Percentiles rank a stretch among this genome's conserved stretches.
These are phyloP conservation scores for Cyanidium caldarium DNA, from an alignment of 23 red algal species.

Conservation along the genomic window DNA sequence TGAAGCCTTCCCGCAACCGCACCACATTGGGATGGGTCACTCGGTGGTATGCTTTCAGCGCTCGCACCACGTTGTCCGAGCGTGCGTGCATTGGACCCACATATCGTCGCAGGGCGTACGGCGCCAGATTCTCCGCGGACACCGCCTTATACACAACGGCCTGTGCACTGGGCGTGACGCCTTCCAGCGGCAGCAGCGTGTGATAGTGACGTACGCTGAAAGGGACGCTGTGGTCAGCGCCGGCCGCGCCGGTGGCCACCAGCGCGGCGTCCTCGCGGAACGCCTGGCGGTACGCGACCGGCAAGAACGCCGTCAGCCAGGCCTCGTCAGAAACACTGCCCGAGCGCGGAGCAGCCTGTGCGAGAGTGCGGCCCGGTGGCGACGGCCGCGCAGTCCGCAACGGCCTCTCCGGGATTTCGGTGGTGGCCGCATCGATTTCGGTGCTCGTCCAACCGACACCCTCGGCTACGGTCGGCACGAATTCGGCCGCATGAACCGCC, in stretches of 20 bases:
- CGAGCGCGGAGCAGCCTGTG: background rate
- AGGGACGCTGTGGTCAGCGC: background rate
- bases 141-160: slow-evolving; percentile 47
- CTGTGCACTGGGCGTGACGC: background rate
- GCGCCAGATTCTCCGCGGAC: slow-evolving; percentile 15
- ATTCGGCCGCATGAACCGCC: no score
- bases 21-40: slow-evolving; percentile 36
- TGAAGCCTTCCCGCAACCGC: slow-evolving; percentile 40
- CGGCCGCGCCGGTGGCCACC: background rate
- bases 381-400: background rate
- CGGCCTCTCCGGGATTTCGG: no score
- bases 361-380: background rate
- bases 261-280: background rate
- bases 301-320: background rate
- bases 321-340: background rate
- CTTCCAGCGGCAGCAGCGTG: background rate
- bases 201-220: background rate
- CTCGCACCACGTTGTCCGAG: slow-evolving; percentile 37
- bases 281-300: background rate
- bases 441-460: no score
- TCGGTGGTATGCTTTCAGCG: slow-evolving; percentile 30
- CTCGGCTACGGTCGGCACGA: no score
- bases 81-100: slow-evolving; percentile 33
- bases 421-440: no score
- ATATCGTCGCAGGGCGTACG: slow-evolving; percentile 24